A percentile compares a stretch with the other conserved stretches of the same genome.
Evolutionary conservation across 306 rosid genomes (phyloP).

Genomic region (Medicago lupulina): DNA sequence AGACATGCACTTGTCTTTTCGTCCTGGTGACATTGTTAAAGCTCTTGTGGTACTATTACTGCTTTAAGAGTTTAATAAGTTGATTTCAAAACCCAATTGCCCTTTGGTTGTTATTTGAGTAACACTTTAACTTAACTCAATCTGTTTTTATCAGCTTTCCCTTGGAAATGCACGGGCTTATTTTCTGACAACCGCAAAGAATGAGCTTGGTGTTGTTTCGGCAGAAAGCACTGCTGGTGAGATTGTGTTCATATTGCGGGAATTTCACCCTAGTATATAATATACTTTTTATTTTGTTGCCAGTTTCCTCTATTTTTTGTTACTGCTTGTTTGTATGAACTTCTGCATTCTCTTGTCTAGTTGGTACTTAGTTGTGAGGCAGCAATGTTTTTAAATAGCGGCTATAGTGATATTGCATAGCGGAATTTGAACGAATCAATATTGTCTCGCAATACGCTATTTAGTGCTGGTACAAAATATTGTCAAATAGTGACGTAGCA

Average conservation of each 20-base stretch:
- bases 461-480: too few species aligned
- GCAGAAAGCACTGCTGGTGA: slow-evolving; percentile 90
- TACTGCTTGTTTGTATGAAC: not conserved
- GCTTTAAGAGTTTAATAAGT: slow-evolving; percentile 17
- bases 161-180: slow-evolving; percentile 95
- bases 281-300: not conserved
- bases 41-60: slow-evolving; percentile 79
- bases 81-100: not conserved
- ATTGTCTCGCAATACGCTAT: too few species aligned
- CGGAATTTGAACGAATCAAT: too few species aligned
- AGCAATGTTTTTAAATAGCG: too few species aligned
- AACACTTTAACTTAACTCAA: slow-evolving; percentile 46
- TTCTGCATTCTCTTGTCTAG: slow-evolving; percentile 12
- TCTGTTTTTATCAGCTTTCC: slow-evolving; percentile 68
- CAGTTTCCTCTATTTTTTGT: slow-evolving; percentile 15
- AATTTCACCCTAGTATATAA: slow-evolving; percentile 24
- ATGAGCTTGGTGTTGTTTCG: slow-evolving; percentile 89
- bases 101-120: slow-evolving; percentile 14
- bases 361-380: not conserved
- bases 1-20: slow-evolving; percentile 80
- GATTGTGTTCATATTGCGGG: slow-evolving; percentile 27
- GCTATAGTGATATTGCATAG: too few species aligned
- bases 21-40: slow-evolving; percentile 77
- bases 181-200: slow-evolving; percentile 86
- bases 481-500: too few species aligned